phyloP scores from a whole-genome alignment of 2,329 filamentous ascomycete species.

The Neopestalotiopsis sp. region DNA sequence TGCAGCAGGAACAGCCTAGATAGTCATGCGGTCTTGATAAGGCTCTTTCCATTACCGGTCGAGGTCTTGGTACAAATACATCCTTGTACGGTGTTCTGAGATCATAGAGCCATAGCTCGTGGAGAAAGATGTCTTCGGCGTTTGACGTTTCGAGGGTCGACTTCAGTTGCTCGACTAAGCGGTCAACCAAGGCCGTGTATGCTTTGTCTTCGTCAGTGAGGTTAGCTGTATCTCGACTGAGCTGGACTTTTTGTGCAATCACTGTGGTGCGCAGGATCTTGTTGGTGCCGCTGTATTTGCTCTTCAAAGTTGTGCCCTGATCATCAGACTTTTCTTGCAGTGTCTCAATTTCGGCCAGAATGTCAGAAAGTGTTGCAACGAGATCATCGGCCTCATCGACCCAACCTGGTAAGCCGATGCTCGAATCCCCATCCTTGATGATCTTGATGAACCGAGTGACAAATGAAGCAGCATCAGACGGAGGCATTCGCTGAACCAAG shows the following conservation, averaged over 20 bases:
- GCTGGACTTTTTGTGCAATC: conserved; percentile 80
- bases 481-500: conserved; percentile 64
- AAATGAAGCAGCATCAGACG: conserved; percentile 51
- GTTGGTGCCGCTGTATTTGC: conserved; percentile 75
- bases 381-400: conserved; percentile 39
- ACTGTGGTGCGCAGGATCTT: conserved; percentile 78
- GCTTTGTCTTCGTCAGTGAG: conserved; percentile 74
- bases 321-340: conserved; percentile 52
- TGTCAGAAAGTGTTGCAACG: conserved; percentile 41
- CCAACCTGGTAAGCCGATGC: conserved; percentile 40
- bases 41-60: conserved; percentile 73
- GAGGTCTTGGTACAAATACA: conserved; percentile 77
- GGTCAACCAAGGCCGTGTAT: conserved; percentile 71
- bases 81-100: conserved; percentile 71
- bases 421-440: conserved; percentile 43
- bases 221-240: conserved; percentile 75
- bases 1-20: conserved; percentile 74
- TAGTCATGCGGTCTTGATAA: conserved; percentile 79
- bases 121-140: conserved; percentile 59
- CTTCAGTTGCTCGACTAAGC: conserved; percentile 56
- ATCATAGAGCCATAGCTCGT: conserved; percentile 81
- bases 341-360: conserved; percentile 52
- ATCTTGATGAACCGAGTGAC: conserved; percentile 48
- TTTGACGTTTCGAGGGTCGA: conserved; percentile 40
- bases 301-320: conserved; percentile 63